phyloP scores from a whole-genome alignment of 2,329 filamentous ascomycete genomes.

The Reticulascus tulasneorum region DNA sequence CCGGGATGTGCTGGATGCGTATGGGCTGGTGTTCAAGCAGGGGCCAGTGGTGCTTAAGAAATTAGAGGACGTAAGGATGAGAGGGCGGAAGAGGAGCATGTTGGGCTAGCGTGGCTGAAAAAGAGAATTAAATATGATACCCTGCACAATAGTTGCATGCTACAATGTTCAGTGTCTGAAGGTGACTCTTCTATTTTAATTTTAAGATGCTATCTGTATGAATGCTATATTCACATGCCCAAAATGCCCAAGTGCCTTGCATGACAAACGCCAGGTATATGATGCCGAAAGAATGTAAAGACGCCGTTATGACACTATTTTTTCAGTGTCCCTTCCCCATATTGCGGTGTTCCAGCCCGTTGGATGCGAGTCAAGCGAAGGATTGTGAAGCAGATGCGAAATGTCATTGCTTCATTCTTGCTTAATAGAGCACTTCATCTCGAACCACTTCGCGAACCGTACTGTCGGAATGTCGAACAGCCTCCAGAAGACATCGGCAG shows the following conservation, averaged over 20 bases:
- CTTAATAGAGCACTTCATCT: conserved; percentile 36
- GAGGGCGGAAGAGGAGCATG: conserved; percentile 96
- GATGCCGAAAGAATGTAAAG: conserved; percentile 8
- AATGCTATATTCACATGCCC: conserved; percentile 5
- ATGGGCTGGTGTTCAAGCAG: conserved; percentile 71
- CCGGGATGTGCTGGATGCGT: conserved; percentile 67
- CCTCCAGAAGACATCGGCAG: conserved; percentile 53
- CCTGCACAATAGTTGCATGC: conserved; percentile 1
- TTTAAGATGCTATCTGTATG: conserved; percentile 3
- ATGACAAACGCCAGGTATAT: conserved; percentile 12
- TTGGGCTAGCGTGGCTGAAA: conserved; percentile 56
- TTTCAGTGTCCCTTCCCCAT: conserved; percentile 8
- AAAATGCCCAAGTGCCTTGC: not conserved
- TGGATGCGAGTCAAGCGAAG: too few species aligned
- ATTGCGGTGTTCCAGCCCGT: too few species aligned
- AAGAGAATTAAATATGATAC: conserved; percentile 13
- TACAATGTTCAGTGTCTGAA: not conserved
- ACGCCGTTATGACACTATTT: conserved; percentile 14
- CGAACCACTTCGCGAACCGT: conserved; percentile 53
- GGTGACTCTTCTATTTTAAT: conserved; percentile 1
- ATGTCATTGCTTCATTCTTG: conserved; percentile 4
- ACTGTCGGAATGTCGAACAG: conserved; percentile 53
- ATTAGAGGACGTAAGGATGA: conserved; percentile 87
- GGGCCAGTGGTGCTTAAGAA: conserved; percentile 71
- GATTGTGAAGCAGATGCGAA: too few species aligned